phyloP scores from a whole-genome alignment of 1,284 basidiomycete species.

The Megacollybia platyphylla region DNA sequence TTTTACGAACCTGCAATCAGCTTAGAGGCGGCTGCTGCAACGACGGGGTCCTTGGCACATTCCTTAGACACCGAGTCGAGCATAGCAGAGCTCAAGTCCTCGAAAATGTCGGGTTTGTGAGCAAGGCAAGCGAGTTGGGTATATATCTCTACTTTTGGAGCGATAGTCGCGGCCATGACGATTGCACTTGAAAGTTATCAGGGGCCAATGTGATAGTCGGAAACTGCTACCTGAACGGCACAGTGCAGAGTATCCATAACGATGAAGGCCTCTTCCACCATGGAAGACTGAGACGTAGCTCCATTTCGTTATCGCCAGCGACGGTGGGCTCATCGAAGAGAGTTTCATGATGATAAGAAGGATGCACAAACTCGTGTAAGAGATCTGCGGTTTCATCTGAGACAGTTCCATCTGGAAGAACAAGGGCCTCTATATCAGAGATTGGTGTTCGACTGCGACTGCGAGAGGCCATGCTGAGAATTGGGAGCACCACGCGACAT shows the following conservation, averaged over 20 bases:
- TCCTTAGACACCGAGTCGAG: slow-evolving; percentile 2
- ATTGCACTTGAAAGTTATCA: slow-evolving; percentile 41
- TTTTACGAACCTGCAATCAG: slow-evolving; percentile 42
- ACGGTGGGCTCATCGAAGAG: slow-evolving; percentile 15
- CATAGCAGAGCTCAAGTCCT: slow-evolving; percentile 9
- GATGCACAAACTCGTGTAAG: slow-evolving; percentile 32
- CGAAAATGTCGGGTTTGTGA: slow-evolving; percentile 37
- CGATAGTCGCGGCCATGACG: slow-evolving; percentile 39
- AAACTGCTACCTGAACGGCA: background rate
- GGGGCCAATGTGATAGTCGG: slow-evolving; percentile 29
- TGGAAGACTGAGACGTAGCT: slow-evolving; percentile 21
- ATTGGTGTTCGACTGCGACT: slow-evolving; percentile 5
- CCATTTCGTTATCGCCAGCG: slow-evolving; percentile 15
- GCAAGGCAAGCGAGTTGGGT: slow-evolving; percentile 40
- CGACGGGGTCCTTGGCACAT: slow-evolving; percentile 62
- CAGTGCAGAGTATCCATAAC: slow-evolving; percentile 40
- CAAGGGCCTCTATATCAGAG: slow-evolving; percentile 22
- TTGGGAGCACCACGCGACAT: too few species aligned
- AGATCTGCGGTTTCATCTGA: slow-evolving; percentile 32
- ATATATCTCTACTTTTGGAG: slow-evolving; percentile 56
- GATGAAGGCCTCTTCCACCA: slow-evolving; percentile 65
- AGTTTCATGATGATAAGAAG: slow-evolving; percentile 21
- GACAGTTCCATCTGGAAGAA: slow-evolving; percentile 31
- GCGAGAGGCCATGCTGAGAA: slow-evolving; percentile 1
- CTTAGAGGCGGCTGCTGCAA: slow-evolving; percentile 62